These are phyloP conservation scores for Termitomyces sp. DNA, from an alignment of 768 basidiomycete genomes.

Conservation along the genomic window DNA sequence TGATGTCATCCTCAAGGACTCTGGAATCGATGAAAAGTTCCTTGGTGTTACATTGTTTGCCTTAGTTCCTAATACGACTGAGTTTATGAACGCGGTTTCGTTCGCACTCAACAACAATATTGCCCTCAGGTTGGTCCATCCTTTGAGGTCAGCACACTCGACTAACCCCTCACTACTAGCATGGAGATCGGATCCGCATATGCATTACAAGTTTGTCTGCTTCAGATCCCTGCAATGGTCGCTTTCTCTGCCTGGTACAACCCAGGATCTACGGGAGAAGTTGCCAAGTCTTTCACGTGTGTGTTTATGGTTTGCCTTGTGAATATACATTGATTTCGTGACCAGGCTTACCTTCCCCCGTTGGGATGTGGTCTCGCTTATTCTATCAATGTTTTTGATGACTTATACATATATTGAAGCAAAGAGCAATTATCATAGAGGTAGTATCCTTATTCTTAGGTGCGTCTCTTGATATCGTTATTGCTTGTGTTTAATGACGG, in stretches of 20 bases:
- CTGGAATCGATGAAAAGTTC: conserved; percentile 96
- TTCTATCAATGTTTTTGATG: conserved; percentile 94
- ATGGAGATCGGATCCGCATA: conserved; percentile 99
- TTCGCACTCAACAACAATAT: conserved; percentile 98
- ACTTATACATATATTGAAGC: conserved; percentile 99
- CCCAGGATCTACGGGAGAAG: conserved; percentile 79
- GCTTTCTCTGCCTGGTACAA: conserved; percentile 96
- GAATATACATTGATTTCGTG: conserved; percentile 2
- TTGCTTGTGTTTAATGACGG: conserved; percentile 6
- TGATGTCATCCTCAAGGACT: conserved; percentile 85
- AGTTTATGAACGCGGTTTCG: conserved; percentile 99
- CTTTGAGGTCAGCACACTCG: neutral
- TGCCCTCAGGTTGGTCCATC: conserved; percentile 66
- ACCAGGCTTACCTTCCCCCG: conserved; percentile 92
- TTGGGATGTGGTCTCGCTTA: conserved; percentile 95
- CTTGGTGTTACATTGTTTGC: conserved; percentile 95
- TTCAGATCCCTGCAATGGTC: conserved; percentile 99
- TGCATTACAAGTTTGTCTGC: conserved; percentile 93
- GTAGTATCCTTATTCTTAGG: conserved; percentile 93
- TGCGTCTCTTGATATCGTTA: conserved; percentile 23
- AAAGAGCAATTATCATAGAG: conserved; percentile 97
- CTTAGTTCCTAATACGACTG: conserved; percentile 96
- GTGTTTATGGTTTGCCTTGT: conserved; percentile 24
- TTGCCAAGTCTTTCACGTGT: conserved; percentile 90
- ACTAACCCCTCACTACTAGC: conserved; percentile 34